A percentile compares a stretch with the other conserved stretches of the same genome.
Conservation (phyloP, 352 stramenopile species). For the Globisporangium emineosum region DNA sequence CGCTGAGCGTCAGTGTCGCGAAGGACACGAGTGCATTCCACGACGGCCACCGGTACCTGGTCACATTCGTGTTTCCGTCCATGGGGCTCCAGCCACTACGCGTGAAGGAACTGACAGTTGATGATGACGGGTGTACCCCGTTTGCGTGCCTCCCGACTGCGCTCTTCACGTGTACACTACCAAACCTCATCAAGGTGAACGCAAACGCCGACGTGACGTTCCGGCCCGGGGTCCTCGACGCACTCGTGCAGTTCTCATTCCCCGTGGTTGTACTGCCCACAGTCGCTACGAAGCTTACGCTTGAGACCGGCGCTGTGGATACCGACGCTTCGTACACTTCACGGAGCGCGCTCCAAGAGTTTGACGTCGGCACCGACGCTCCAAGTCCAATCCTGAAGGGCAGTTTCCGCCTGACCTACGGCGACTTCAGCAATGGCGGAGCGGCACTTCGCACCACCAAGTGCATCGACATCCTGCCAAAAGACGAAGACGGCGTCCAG, state of each 20-base stretch:
- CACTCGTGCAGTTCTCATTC: slow-evolving; percentile 44
- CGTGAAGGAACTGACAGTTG: slow-evolving; percentile 20
- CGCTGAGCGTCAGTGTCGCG: slow-evolving; percentile 34
- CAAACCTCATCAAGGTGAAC: slow-evolving; percentile 39
- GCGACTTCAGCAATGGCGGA: slow-evolving; percentile 36
- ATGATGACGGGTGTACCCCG: slow-evolving; percentile 20
- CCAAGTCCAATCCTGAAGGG: slow-evolving; percentile 41
- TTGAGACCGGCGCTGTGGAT: slow-evolving; percentile 37
- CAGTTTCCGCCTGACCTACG: slow-evolving; percentile 56
- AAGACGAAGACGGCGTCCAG: slow-evolving; percentile 40
- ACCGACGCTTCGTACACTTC: slow-evolving; percentile 38
- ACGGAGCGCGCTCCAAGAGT: slow-evolving; percentile 43
- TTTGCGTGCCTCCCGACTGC: slow-evolving; percentile 31
- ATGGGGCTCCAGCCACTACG: slow-evolving; percentile 41
- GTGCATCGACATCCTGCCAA: slow-evolving; percentile 45
- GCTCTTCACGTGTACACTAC: slow-evolving; percentile 29
- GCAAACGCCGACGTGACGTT: slow-evolving; percentile 36
- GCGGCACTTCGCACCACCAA: slow-evolving; percentile 31
- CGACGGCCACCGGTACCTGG: slow-evolving; percentile 42
- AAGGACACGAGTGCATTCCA: slow-evolving; percentile 40
- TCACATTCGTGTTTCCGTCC: slow-evolving; percentile 54
- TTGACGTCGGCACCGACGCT: slow-evolving; percentile 55
- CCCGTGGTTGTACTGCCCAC: slow-evolving; percentile 34
- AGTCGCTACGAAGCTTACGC: slow-evolving; percentile 29
- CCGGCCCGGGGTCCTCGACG: slow-evolving; percentile 44